These are phyloP conservation scores for Nyssa sinensis DNA, from an alignment of 148 eudicot genomes.

Conservation along the genomic window DNA sequence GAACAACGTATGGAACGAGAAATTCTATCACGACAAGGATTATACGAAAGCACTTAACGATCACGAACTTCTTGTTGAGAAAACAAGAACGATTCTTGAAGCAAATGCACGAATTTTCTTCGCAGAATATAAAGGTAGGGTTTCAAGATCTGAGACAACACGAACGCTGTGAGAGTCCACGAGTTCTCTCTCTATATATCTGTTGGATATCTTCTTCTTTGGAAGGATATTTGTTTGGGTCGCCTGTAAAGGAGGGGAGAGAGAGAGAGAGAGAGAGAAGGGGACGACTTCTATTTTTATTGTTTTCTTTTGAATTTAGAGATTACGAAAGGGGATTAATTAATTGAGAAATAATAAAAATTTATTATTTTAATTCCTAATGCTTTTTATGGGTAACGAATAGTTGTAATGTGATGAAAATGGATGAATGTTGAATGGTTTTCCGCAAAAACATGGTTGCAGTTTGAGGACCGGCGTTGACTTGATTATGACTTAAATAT, in stretches of 20 bases:
- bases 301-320: neutral
- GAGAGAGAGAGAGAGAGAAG: conserved; percentile 6
- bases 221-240: neutral
- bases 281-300: neutral
- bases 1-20: neutral
- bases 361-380: too few relatives aligned
- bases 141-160: conserved; percentile 44
- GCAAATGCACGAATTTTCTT: neutral
- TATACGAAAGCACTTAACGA: neutral
- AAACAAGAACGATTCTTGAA: conserved; percentile 3
- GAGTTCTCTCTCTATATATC: neutral
- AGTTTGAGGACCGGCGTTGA: too few relatives aligned
- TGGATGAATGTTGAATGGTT: too few relatives aligned
- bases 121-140: conserved; percentile 46
- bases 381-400: too few relatives aligned
- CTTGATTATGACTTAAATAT: too few relatives aligned
- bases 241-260: neutral
- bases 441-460: too few relatives aligned
- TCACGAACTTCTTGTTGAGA: conserved; percentile 7
- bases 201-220: conserved; percentile 9
- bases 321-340: neutral
- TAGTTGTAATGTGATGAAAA: too few relatives aligned
- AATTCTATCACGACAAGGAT: neutral
- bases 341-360: too few relatives aligned
- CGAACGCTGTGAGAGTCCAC: neutral